These are phyloP conservation scores for Amorphotheca resinae DNA, from an alignment of 495 filamentous ascomycete genomes.

Conservation along the genomic window DNA sequence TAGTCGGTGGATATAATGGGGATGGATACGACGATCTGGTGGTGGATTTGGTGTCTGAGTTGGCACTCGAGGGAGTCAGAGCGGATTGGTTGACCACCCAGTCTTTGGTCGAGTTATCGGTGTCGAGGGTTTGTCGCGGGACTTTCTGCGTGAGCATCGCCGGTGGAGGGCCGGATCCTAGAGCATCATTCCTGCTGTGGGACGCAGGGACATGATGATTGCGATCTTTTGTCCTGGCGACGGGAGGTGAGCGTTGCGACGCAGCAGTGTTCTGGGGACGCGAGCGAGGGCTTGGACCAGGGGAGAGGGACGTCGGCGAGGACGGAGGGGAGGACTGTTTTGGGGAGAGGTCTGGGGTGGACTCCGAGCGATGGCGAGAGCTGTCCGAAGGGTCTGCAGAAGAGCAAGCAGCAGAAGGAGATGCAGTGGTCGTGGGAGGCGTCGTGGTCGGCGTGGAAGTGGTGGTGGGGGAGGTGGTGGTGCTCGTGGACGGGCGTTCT, in stretches of 20 bases:
- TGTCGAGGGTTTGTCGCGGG: not conserved
- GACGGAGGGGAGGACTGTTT: conserved; percentile 9
- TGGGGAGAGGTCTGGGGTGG: not conserved
- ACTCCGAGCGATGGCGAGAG: not conserved
- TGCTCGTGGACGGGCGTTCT: not conserved
- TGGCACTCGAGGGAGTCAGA: conserved; percentile 1
- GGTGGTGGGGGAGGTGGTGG: not conserved
- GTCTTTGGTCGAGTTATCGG: conserved; percentile 8
- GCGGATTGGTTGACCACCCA: conserved; percentile 19
- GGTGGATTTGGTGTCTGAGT: conserved; percentile 5
- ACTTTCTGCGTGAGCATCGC: conserved; percentile 32
- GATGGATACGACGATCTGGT: conserved; percentile 10
- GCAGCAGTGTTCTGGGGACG: too few relatives aligned
- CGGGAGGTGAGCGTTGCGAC: too few relatives aligned
- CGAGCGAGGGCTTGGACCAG: not conserved
- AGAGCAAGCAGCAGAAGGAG: not conserved
- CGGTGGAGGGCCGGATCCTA: conserved; percentile 28
- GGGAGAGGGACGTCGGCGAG: not conserved
- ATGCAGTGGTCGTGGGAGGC: not conserved
- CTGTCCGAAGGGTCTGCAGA: not conserved
- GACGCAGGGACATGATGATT: conserved; percentile 1
- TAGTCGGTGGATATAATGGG: conserved; percentile 3
- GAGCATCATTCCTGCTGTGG: conserved; percentile 5
- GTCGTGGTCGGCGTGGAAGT: not conserved
- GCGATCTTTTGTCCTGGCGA: too few relatives aligned